Conservation (phyloP, 345 rosid species). For the Lumnitzera racemosa region DNA sequence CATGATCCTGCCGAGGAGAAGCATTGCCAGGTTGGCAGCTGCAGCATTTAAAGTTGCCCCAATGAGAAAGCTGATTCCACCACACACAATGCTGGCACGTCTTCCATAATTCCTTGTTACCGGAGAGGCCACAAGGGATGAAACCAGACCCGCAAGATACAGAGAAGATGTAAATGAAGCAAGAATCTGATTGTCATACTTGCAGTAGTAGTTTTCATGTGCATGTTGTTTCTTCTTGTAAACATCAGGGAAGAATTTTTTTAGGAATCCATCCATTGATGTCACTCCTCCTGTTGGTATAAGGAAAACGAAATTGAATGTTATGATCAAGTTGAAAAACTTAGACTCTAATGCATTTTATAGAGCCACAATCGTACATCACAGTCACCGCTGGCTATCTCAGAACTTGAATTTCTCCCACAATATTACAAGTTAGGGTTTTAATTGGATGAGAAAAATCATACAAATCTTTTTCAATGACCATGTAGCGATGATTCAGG, state of each 20-base stretch:
- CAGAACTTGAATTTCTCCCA: too few relatives aligned
- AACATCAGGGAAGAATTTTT: conserved; percentile 57
- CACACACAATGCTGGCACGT: conserved; percentile 70
- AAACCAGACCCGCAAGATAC: conserved; percentile 79
- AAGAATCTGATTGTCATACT: conserved; percentile 67
- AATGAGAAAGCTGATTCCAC: conserved; percentile 68
- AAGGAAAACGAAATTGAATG: neutral
- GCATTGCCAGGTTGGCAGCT: conserved; percentile 67
- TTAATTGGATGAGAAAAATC: too few relatives aligned
- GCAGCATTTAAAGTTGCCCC: conserved; percentile 73
- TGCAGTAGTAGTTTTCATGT: conserved; percentile 92
- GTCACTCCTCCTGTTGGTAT: conserved; percentile 71
- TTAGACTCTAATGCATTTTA: too few relatives aligned
- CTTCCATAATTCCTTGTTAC: conserved; percentile 74
- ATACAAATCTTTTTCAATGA: too few relatives aligned
- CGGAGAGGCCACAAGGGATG: conserved; percentile 76
- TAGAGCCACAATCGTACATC: too few relatives aligned
- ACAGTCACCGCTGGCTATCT: too few relatives aligned
- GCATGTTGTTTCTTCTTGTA: conserved; percentile 57
- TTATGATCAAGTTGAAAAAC: too few relatives aligned
- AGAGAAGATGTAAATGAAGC: conserved; percentile 88
- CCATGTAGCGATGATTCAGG: too few relatives aligned
- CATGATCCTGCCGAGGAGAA: conserved; percentile 73
- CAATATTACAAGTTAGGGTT: too few relatives aligned
- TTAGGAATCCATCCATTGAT: conserved; percentile 75